Evolutionary conservation across 139 green algal genomes (phyloP), one percentile per base, ranked within the genome.

Genomic region (Picochlorum sp.): DNA sequence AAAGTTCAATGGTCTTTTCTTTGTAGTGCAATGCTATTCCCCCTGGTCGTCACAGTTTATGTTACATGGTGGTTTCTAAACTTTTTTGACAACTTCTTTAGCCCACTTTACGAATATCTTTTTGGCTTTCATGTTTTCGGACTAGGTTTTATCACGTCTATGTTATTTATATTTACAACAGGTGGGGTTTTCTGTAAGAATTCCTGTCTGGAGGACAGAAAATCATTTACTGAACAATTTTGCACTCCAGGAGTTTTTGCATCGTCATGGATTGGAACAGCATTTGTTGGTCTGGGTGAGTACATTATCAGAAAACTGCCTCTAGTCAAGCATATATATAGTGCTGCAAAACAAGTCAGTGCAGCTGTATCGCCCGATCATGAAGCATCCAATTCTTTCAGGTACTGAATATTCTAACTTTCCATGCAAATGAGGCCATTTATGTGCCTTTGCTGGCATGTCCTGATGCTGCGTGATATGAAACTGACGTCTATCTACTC

Each of bases 311-410:
- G 81, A 49, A 81, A 85, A 12, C 59, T 97, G 37, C 90, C 90
- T 3, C 76, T 97, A 9, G 70, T 96, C 5, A 94, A 90, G 52
- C 88, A 96, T 67, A 89, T 97, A 36, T 97, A 97, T 75, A 88
- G 74, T 2, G 89, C 90, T 1, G 89, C 89, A 7, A 97, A 97
- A 69, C 90, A 97, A 73, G 79, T 88, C 5, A 81, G 66, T 50
- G 74, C 81, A 7, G 85, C 84, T 2, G 59, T 94, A 12, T 86
- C 85, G 33, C 85, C 85, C 0, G 84, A 88, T 53, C 39, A 47
- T 14, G 82, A 91, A 56, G 77, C 79, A 0, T 60, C 84, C 14
- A 73, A 84, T n/a, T 79, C 79, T 9, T 93, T 94, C 72, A 54
- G 39, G 39, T 47, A 14, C 22, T 16, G 8, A 16, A 47, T 37